phyloP scores from a whole-genome alignment of 805 yeast genomes.

The Phaffomyces thermotolerans region DNA sequence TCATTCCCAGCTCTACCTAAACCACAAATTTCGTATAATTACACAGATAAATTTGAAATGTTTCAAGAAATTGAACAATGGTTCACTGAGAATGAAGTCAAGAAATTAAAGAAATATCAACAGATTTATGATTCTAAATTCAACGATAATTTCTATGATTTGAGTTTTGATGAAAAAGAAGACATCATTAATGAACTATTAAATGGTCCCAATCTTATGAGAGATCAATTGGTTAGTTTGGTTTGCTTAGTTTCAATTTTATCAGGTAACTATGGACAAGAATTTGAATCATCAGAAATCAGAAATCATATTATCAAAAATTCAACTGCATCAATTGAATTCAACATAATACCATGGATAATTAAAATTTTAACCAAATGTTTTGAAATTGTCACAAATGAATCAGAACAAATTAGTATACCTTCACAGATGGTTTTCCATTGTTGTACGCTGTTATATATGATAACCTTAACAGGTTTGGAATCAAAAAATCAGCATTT shows the following conservation, averaged over 20 bases:
- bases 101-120: conserved; percentile 3
- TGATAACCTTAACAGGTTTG: conserved; percentile 7
- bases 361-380: conserved; percentile 2
- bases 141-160: conserved; percentile 8
- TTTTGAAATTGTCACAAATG: conserved; percentile 6
- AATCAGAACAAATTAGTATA: conserved; percentile 2
- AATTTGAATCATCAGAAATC: conserved; percentile 8
- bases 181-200: conserved; percentile 6
- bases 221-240: not conserved
- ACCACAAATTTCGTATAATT: conserved; percentile 39
- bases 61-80: conserved; percentile 39
- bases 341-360: conserved; percentile 5
- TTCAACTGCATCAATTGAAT: conserved; percentile 4
- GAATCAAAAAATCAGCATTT: conserved; percentile 4
- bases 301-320: conserved; percentile 6
- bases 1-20: conserved; percentile 26
- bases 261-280: conserved; percentile 12
- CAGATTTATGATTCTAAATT: conserved; percentile 4
- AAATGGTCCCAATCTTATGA: not conserved
- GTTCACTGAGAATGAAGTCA: conserved; percentile 31
- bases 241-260: conserved; percentile 10
- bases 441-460: conserved; percentile 10
- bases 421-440: conserved; percentile 12
- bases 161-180: conserved; percentile 13
- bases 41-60: conserved; percentile 30